These are phyloP conservation scores for Aspergillus fructus DNA, from an alignment of 2,329 filamentous ascomycete species.

Conservation along the genomic window DNA sequence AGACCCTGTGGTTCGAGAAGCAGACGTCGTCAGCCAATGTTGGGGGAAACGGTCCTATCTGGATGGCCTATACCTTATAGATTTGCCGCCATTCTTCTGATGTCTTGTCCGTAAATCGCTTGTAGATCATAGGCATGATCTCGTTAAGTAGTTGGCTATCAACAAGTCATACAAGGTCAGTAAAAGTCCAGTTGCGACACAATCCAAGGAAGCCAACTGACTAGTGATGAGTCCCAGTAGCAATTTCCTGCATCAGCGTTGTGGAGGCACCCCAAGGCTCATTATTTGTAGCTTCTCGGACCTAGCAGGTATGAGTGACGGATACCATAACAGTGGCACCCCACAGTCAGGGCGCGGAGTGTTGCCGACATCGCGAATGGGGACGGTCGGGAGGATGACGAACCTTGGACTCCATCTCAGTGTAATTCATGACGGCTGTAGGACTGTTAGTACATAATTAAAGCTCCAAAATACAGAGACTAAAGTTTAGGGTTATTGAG, in stretches of 20 bases:
- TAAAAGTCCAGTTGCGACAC: conserved; percentile 12
- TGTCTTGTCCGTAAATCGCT: conserved; percentile 95
- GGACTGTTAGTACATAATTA: conserved; percentile 8
- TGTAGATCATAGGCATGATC: conserved; percentile 99
- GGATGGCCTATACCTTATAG: conserved; percentile 69
- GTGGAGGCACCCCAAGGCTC: conserved; percentile 92
- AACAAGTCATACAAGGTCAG: conserved; percentile 15
- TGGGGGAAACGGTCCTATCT: background rate
- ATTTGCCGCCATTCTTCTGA: conserved; percentile 99
- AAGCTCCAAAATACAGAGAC: background rate
- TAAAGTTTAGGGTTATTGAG: background rate
- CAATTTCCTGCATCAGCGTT: conserved; percentile 94
- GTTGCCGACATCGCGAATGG: conserved; percentile 5
- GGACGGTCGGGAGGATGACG: conserved; percentile 21
- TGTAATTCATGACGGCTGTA: conserved; percentile 94
- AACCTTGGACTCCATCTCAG: conserved; percentile 79
- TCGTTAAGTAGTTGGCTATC: conserved; percentile 90
- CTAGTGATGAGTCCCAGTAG: conserved; percentile 98
- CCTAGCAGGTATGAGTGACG: conserved; percentile 51
- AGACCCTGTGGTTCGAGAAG: conserved; percentile 54
- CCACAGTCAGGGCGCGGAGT: conserved; percentile 6
- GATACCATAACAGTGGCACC: conserved; percentile 3
- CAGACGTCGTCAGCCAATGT: background rate
- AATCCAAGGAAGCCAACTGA: conserved; percentile 49
- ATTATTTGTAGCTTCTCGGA: conserved; percentile 97